Conservation (phyloP, 2,329 filamentous ascomycete genomes). For the Seiridium unicorne region DNA sequence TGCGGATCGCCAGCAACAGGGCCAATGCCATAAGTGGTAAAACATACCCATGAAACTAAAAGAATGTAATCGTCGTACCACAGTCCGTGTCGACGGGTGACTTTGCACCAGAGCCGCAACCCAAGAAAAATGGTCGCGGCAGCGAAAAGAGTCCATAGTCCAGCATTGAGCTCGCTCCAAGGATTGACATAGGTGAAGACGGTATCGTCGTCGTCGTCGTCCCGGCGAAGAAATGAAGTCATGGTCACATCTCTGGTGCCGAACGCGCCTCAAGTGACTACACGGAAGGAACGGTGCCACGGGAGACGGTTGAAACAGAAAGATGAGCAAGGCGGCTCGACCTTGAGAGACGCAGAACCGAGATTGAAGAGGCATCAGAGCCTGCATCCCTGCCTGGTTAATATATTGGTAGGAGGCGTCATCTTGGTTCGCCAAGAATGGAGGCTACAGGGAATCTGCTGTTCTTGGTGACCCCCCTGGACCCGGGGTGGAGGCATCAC, state of each 20-base stretch:
- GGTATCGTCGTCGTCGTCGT: constrained; percentile 2
- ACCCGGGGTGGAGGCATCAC: neutral
- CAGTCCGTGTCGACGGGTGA: constrained; percentile 31
- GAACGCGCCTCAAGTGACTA: neutral
- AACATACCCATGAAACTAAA: constrained; percentile 33
- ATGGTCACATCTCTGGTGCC: constrained; percentile 5
- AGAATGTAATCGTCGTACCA: constrained; percentile 39
- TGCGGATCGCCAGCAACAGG: neutral
- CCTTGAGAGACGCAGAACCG: neutral
- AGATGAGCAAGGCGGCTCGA: neutral
- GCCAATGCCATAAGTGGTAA: neutral
- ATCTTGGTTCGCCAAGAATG: constrained; percentile 3
- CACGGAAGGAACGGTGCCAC: neutral
- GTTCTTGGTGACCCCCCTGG: neutral
- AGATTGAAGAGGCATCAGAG: neutral
- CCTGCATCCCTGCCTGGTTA: neutral
- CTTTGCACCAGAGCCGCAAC: constrained; percentile 32
- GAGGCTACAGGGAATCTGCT: neutral
- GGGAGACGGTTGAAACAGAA: neutral
- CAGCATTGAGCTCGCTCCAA: constrained; percentile 4
- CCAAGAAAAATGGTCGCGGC: constrained; percentile 28
- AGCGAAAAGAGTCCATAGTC: constrained; percentile 28
- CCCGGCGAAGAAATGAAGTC: neutral
- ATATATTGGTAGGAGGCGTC: constrained; percentile 1
- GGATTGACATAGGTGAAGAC: constrained; percentile 1